Conservation (phyloP, 2,329 filamentous ascomycete species). For the Diplocarpon rosae region DNA sequence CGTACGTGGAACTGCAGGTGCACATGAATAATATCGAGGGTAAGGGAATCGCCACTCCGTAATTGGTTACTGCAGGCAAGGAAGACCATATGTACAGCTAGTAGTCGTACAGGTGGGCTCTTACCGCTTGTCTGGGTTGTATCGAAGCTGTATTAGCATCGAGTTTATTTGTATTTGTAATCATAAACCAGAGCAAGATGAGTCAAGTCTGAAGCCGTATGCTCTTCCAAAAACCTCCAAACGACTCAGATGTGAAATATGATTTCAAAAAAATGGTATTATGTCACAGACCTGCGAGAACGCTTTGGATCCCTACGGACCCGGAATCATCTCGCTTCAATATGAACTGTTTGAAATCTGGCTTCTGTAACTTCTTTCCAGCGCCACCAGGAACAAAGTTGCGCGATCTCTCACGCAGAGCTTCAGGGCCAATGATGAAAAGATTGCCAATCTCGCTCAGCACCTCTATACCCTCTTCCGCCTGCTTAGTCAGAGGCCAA, state of each 20-base stretch:
- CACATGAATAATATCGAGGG: slow-evolving; percentile 5
- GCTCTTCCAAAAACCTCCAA: neutral
- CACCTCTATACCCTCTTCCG: slow-evolving; percentile 64
- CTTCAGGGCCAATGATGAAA: slow-evolving; percentile 84
- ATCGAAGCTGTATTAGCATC: no score
- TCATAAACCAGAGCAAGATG: neutral
- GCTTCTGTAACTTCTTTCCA: slow-evolving; percentile 48
- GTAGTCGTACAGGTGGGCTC: no score
- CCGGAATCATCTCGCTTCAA: slow-evolving; percentile 74
- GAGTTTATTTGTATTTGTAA: neutral
- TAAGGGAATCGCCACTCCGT: slow-evolving; percentile 19
- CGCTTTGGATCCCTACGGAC: slow-evolving; percentile 71
- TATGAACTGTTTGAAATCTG: slow-evolving; percentile 75
- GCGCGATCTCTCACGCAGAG: slow-evolving; percentile 58
- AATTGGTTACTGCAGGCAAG: neutral
- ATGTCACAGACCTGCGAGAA: slow-evolving; percentile 48
- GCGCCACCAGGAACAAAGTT: slow-evolving; percentile 36
- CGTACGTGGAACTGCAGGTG: slow-evolving; percentile 12
- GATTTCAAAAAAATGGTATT: slow-evolving; percentile 11
- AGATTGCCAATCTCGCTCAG: slow-evolving; percentile 88
- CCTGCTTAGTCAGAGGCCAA: slow-evolving; percentile 65
- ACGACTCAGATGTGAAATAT: neutral
- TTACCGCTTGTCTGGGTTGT: no score
- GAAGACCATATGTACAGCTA: neutral
- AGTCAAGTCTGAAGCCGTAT: neutral